Evolutionary conservation across 2,329 filamentous ascomycete genomes (phyloP).

Genomic region (Nakataea oryzae): DNA sequence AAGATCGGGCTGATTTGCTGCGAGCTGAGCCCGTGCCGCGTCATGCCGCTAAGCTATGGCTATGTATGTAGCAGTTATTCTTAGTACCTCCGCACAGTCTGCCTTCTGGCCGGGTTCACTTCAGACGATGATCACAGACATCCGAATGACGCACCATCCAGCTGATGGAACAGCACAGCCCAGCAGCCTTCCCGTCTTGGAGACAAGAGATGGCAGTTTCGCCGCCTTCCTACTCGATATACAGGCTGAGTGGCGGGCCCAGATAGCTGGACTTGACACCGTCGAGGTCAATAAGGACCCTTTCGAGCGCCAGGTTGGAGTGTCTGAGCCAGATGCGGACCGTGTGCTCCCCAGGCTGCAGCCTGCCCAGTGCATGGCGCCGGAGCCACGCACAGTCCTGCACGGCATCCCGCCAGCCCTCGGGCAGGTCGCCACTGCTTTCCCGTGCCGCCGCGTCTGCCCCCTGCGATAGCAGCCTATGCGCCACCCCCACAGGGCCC

Average conservation of each 20-base stretch:
- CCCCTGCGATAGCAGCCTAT: conserved; percentile 2
- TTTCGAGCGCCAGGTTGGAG: conserved; percentile 19
- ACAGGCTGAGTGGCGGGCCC: conserved; percentile 16
- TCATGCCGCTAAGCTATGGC: neutral
- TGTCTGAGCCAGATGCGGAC: conserved; percentile 17
- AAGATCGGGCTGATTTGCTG: neutral
- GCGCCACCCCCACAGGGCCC: conserved; percentile 4
- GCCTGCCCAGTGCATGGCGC: conserved; percentile 1
- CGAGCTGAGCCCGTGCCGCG: neutral
- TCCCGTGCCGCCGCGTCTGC: conserved; percentile 13
- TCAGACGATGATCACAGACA: neutral
- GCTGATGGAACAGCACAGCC: neutral
- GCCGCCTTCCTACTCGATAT: conserved; percentile 1
- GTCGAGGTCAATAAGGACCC: conserved; percentile 23
- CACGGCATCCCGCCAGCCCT: conserved; percentile 8
- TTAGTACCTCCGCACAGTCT: neutral
- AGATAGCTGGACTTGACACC: conserved; percentile 23
- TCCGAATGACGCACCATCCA: neutral
- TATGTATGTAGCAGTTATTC: neutral
- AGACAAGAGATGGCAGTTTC: neutral
- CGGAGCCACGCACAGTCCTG: conserved; percentile 9
- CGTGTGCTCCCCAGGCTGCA: conserved; percentile 8
- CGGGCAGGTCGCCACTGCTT: conserved; percentile 4
- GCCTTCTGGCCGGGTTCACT: neutral
- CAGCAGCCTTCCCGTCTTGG: no score